phyloP scores from a whole-genome alignment of 2,329 filamentous ascomycete species.

The Diaporthe nobilis region DNA sequence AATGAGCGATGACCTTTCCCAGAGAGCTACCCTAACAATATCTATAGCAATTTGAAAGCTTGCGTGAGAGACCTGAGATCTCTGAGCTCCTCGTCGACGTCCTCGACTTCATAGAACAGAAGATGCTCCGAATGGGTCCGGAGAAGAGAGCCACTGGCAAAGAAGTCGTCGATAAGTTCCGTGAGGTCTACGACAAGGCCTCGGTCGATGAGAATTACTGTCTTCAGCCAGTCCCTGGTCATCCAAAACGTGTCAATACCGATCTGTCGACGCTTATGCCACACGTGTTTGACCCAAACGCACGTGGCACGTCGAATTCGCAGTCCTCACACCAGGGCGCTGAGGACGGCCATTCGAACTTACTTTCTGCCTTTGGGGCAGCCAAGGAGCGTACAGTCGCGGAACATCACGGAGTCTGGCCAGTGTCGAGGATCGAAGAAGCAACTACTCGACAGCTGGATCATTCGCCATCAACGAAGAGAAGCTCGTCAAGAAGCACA shows the following conservation, averaged over 20 bases:
- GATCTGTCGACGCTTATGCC: neutral
- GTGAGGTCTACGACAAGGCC: neutral
- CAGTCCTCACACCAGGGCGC: neutral
- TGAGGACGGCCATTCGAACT: no score
- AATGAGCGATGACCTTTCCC: neutral
- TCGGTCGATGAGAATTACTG: neutral
- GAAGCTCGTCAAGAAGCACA: neutral
- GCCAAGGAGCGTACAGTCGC: no score
- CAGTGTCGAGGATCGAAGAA: neutral
- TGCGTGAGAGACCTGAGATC: neutral
- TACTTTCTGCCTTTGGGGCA: no score
- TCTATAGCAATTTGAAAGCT: neutral
- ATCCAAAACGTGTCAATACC: neutral
- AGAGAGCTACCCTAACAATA: neutral
- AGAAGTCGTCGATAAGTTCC: constrained; percentile 3
- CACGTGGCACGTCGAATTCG: no score
- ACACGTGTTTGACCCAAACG: neutral
- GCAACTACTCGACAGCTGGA: neutral
- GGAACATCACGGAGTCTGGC: no score
- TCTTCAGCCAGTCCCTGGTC: neutral
- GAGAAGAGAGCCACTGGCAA: constrained; percentile 26
- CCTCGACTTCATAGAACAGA: constrained; percentile 24
- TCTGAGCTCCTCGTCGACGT: constrained; percentile 10
- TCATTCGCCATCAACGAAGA: neutral
- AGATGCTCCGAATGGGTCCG: constrained; percentile 15